Percentiles rank a stretch among this genome's conserved stretches.
These are phyloP conservation scores for Brachypodium distachyon DNA, from an alignment of 202 grass and related monocot species.

Conservation along the genomic window DNA sequence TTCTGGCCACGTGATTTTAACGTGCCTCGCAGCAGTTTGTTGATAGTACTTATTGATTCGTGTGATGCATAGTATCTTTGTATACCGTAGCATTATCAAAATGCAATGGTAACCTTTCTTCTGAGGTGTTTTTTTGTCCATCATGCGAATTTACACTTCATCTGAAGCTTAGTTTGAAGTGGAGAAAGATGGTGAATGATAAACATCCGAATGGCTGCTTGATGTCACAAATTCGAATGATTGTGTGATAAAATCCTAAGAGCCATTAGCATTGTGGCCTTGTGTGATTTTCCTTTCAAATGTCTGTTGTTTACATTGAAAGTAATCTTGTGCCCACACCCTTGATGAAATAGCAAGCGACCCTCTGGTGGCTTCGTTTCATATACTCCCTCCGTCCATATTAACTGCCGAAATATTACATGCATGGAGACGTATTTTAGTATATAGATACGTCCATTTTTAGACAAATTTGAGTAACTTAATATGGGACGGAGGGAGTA, in stretches of 20 bases:
- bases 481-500: no score
- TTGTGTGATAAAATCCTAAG: neutral
- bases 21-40: neutral
- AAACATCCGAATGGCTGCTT: neutral
- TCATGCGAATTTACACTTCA: neutral
- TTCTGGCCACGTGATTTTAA: neutral
- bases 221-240: neutral
- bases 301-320: neutral
- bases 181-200: neutral
- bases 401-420: no score
- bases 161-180: neutral
- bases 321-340: neutral
- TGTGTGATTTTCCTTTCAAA: neutral
- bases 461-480: no score
- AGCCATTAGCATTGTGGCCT: neutral
- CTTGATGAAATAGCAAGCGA: no score
- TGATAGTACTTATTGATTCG: neutral
- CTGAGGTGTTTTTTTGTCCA: neutral
- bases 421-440: no score
- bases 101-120: neutral
- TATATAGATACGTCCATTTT: no score
- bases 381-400: neutral
- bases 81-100: neutral
- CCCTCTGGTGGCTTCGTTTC: neutral
- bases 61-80: neutral